Evolutionary conservation across 2,329 filamentous ascomycete genomes (phyloP).

Genomic region (Simplicillium sp.): DNA sequence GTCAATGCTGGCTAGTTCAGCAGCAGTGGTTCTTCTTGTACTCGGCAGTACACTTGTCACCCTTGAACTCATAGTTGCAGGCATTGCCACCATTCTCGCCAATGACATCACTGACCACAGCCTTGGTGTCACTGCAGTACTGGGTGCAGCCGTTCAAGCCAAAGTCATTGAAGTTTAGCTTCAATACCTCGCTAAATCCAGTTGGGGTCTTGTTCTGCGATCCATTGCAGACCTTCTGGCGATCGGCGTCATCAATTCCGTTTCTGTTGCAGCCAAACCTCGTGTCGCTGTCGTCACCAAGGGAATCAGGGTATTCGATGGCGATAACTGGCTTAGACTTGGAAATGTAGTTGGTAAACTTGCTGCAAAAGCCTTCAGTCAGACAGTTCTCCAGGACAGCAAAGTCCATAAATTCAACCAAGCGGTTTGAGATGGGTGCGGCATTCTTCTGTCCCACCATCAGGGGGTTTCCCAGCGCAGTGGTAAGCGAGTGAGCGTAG

Average conservation of each 20-base stretch:
- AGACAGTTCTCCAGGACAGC: no score
- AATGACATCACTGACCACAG: not conserved
- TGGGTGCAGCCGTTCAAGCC: slow-evolving; percentile 6
- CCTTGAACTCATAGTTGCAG: not conserved
- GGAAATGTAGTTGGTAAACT: no score
- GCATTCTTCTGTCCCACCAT: no score
- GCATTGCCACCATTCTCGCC: not conserved
- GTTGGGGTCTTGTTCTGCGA: not conserved
- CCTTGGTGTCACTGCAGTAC: not conserved
- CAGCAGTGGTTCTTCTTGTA: slow-evolving; percentile 1
- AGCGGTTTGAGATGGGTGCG: no score
- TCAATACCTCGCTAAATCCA: slow-evolving; percentile 1
- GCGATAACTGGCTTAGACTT: no score
- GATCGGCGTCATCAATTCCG: not conserved
- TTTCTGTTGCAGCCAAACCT: not conserved
- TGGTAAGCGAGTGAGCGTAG: slow-evolving; percentile 18
- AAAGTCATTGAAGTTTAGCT: slow-evolving; percentile 3
- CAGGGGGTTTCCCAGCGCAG: no score
- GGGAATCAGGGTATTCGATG: not conserved
- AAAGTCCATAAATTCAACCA: no score
- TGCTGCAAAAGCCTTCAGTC: no score
- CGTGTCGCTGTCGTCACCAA: not conserved
- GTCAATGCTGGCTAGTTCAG: no score
- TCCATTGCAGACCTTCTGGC: not conserved
- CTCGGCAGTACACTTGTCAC: not conserved